These are phyloP conservation scores for Puccinia triticina DNA, from an alignment of 1,284 basidiomycete species.

Conservation along the genomic window DNA sequence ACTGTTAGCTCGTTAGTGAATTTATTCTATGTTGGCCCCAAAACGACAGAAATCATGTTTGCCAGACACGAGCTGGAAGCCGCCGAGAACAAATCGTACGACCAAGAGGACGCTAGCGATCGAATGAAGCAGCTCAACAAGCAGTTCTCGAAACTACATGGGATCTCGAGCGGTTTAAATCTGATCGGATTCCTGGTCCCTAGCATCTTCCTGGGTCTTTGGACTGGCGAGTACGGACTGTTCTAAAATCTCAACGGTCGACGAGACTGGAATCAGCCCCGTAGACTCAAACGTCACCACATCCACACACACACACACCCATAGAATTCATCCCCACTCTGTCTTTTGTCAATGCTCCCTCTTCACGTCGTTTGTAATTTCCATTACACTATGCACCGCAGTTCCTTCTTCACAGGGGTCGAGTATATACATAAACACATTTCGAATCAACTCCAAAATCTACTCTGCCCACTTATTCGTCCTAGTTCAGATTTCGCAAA, in stretches of 20 bases:
- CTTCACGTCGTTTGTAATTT: too few species aligned
- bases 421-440: too few species aligned
- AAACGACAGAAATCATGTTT: slow-evolving; percentile 66
- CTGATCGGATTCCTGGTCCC: slow-evolving; percentile 35
- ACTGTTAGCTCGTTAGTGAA: slow-evolving; percentile 62
- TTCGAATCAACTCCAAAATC: too few species aligned
- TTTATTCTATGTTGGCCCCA: slow-evolving; percentile 59
- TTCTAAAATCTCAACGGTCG: background rate
- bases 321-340: background rate
- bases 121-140: slow-evolving; percentile 43
- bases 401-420: too few species aligned
- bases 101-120: slow-evolving; percentile 67
- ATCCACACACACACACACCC: background rate
- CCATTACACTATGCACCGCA: too few species aligned
- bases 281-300: background rate
- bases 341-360: too few species aligned
- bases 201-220: slow-evolving; percentile 34
- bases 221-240: slow-evolving; percentile 40
- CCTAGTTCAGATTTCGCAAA: too few species aligned
- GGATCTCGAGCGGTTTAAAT: slow-evolving; percentile 39
- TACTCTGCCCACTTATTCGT: too few species aligned
- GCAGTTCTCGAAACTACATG: slow-evolving; percentile 37
- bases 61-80: slow-evolving; percentile 73
- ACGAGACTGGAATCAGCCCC: background rate
- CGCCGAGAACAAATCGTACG: slow-evolving; percentile 71